Evolutionary conservation across 2,329 filamentous ascomycete species (phyloP).

Genomic region (Pezicula carpinea): DNA sequence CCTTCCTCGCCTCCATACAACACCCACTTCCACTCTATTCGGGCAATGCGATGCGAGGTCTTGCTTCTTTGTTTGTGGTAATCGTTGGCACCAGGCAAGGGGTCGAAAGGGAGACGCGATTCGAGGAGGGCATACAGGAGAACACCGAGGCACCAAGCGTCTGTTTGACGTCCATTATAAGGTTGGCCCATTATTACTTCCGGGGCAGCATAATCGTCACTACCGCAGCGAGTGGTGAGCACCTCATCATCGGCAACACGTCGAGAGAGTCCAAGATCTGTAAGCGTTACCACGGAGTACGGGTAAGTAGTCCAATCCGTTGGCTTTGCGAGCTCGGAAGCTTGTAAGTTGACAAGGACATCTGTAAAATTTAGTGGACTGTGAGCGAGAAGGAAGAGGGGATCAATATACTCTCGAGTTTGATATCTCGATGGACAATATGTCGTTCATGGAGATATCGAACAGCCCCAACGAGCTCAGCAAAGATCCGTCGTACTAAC

Average conservation of each 20-base stretch:
- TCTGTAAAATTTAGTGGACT: constrained; percentile 46
- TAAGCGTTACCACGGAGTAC: constrained; percentile 80
- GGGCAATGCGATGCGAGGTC: constrained; percentile 89
- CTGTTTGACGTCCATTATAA: constrained; percentile 87
- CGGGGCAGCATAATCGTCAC: constrained; percentile 93
- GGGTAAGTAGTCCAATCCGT: constrained; percentile 72
- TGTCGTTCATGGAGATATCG: constrained; percentile 77
- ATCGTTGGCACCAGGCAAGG: constrained; percentile 74
- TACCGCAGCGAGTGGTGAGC: constrained; percentile 89
- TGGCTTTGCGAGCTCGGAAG: constrained; percentile 58
- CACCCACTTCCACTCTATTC: constrained; percentile 94
- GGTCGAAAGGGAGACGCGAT: constrained; percentile 88
- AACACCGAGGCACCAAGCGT: constrained; percentile 94
- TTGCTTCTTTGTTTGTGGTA: constrained; percentile 71
- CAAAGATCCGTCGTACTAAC: constrained; percentile 79
- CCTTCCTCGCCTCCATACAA: constrained; percentile 79
- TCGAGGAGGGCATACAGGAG: constrained; percentile 91
- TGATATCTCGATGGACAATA: constrained; percentile 96
- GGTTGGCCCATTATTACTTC: constrained; percentile 94
- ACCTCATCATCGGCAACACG: constrained; percentile 81
- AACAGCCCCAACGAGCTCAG: constrained; percentile 81
- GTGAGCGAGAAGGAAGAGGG: constrained; percentile 11
- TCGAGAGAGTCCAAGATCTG: constrained; percentile 85
- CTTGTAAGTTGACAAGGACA: constrained; percentile 81
- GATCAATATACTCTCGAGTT: constrained; percentile 78